Evolutionary conservation across 2,329 filamentous ascomycete genomes (phyloP).

Genomic region (Diaporthe aspalathi): DNA sequence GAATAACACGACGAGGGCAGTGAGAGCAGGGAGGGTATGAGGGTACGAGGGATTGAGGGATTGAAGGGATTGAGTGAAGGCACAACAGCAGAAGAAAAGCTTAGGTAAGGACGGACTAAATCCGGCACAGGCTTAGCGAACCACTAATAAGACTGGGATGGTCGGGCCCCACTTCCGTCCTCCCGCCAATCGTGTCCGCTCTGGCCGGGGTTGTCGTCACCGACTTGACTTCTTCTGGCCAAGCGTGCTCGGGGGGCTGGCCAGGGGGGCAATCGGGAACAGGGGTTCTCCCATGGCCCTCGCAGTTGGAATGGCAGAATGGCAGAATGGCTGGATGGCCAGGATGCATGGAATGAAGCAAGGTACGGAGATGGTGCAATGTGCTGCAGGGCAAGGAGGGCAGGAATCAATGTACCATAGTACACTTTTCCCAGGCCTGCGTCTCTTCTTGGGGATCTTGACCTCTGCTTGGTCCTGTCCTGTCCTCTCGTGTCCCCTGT

Average conservation of each 20-base stretch:
- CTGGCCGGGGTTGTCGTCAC: constrained; percentile 5
- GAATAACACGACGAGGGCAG: too few relatives aligned
- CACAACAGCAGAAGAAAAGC: background rate
- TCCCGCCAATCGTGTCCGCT: constrained; percentile 19
- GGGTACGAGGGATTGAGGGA: background rate
- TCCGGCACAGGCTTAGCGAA: constrained; percentile 20
- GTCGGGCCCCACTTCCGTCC: background rate
- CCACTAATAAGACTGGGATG: constrained; percentile 15
- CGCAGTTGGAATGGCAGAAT: background rate
- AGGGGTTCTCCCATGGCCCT: constrained; percentile 17
- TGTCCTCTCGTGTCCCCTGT: background rate
- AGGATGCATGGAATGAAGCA: constrained; percentile 1
- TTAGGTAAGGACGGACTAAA: constrained; percentile 26
- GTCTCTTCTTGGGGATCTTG: constrained; percentile 18
- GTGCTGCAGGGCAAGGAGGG: background rate
- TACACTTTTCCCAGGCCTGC: background rate
- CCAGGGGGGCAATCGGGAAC: background rate
- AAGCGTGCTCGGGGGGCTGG: background rate
- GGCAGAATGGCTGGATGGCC: too few relatives aligned
- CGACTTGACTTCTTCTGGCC: constrained; percentile 2
- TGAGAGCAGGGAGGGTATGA: background rate
- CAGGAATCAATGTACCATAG: background rate
- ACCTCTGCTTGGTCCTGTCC: constrained; percentile 12
- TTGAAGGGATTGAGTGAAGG: too few relatives aligned
- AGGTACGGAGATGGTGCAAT: background rate